A percentile compares a stretch with the other conserved stretches of the same genome.
phyloP scores from a whole-genome alignment of 2,329 filamentous ascomycete species.

The Ophiostoma perfectum region DNA sequence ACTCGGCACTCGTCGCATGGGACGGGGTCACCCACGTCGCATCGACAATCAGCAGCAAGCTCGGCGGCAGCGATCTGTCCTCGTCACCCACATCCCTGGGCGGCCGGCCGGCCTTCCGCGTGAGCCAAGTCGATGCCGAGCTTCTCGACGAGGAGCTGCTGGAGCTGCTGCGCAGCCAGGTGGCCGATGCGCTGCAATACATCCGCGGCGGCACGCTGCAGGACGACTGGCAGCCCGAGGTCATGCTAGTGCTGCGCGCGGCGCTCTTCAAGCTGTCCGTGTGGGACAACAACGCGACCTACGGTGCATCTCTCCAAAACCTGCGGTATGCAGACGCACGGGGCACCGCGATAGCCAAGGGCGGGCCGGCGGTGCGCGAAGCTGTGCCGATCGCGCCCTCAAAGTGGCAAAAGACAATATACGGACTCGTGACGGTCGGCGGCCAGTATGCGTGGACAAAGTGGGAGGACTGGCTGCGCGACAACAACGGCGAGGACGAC shows the following conservation, averaged over 20 bases:
- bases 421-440: constrained; percentile 79
- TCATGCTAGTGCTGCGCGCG: constrained; percentile 68
- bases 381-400: constrained; percentile 64
- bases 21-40: constrained; percentile 46
- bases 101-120: constrained; percentile 79
- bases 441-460: constrained; percentile 87
- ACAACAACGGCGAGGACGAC: constrained; percentile 49
- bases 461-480: constrained; percentile 81
- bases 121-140: constrained; percentile 94
- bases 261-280: constrained; percentile 90
- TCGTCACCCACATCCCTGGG: constrained; percentile 45
- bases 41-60: not conserved
- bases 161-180: constrained; percentile 76
- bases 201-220: constrained; percentile 67
- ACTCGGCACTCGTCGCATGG: constrained; percentile 57
- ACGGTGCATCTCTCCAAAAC: constrained; percentile 89
- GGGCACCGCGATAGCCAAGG: constrained; percentile 26
- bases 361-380: constrained; percentile 33
- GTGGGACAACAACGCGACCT: constrained; percentile 94
- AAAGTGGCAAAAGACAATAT: constrained; percentile 75
- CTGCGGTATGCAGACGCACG: constrained; percentile 84
- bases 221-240: constrained; percentile 84
- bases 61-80: not conserved
- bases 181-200: constrained; percentile 82
- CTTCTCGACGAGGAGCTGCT: constrained; percentile 90